A percentile compares a stretch with the other conserved stretches of the same genome.
These are phyloP conservation scores for Pholiota adiposa DNA, from an alignment of 1,284 basidiomycete species.

Conservation along the genomic window DNA sequence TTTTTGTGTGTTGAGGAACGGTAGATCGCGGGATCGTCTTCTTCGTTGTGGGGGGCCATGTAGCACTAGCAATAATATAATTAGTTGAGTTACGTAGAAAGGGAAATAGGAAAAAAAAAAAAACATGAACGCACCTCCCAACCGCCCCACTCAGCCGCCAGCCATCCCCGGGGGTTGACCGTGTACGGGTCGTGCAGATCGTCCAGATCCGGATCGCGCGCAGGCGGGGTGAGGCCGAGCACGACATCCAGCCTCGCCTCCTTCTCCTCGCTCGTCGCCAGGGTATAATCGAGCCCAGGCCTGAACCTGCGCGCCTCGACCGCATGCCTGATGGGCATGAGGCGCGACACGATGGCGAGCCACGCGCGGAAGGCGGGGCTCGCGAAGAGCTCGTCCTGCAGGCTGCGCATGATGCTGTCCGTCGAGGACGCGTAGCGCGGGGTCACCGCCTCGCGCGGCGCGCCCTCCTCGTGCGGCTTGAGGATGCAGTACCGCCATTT, in stretches of 20 bases:
- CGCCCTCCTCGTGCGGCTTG: slow-evolving; percentile 33
- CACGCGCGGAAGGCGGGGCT: slow-evolving; percentile 90
- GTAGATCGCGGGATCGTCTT: slow-evolving; percentile 94
- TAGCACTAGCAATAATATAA: slow-evolving; percentile 66
- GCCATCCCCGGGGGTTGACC: slow-evolving; percentile 59
- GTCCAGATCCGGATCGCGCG: slow-evolving; percentile 36
- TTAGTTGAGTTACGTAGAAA: neutral
- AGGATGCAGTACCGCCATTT: slow-evolving; percentile 91
- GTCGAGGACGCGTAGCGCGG: slow-evolving; percentile 56
- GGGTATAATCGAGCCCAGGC: slow-evolving; percentile 93
- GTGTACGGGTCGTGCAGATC: slow-evolving; percentile 29
- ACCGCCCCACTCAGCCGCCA: slow-evolving; percentile 84
- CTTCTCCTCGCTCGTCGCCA: slow-evolving; percentile 87
- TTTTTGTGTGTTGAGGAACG: slow-evolving; percentile 68
- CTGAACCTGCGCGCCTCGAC: slow-evolving; percentile 88
- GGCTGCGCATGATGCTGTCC: slow-evolving; percentile 62
- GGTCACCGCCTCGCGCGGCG: slow-evolving; percentile 41
- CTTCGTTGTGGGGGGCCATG: slow-evolving; percentile 91
- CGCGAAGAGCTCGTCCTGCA: slow-evolving; percentile 80
- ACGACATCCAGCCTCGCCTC: slow-evolving; percentile 88
- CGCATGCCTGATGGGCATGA: slow-evolving; percentile 78
- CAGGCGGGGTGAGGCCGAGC: slow-evolving; percentile 87
- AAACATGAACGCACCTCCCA: slow-evolving; percentile 75
- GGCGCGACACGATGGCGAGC: slow-evolving; percentile 79
- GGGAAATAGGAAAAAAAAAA: slow-evolving; percentile 12